These are phyloP conservation scores for Fusarium miscanthi DNA, from an alignment of 2,329 filamentous ascomycete species.

Conservation along the genomic window DNA sequence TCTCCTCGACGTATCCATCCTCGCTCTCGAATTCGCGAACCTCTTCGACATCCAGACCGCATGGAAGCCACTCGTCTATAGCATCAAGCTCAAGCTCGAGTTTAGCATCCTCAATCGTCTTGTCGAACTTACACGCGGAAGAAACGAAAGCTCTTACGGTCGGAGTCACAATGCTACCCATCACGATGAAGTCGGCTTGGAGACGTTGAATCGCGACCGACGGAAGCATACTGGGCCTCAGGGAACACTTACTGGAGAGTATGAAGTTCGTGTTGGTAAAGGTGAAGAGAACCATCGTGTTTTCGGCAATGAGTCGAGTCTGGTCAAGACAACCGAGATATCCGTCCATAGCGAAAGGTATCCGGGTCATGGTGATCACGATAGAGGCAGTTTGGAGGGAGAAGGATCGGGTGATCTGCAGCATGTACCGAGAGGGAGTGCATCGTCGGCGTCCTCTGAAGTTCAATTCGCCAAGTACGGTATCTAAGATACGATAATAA, in stretches of 20 bases:
- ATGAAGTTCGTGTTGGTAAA: conserved; percentile 37
- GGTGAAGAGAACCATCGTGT: conserved; percentile 1
- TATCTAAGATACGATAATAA: background rate
- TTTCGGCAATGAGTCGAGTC: conserved; percentile 2
- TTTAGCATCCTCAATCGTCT: conserved; percentile 52
- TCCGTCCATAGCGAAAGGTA: conserved; percentile 28
- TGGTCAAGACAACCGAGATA: conserved; percentile 38
- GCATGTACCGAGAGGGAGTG: conserved; percentile 22
- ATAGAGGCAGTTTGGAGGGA: conserved; percentile 11
- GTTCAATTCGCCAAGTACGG: conserved; percentile 37
- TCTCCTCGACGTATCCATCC: conserved; percentile 50
- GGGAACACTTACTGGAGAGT: conserved; percentile 22
- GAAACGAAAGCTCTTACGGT: conserved; percentile 37
- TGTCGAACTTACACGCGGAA: conserved; percentile 41
- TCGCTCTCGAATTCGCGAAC: conserved; percentile 55
- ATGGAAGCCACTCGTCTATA: conserved; percentile 47
- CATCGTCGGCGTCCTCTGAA: conserved; percentile 38
- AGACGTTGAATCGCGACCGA: conserved; percentile 34
- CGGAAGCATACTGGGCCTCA: conserved; percentile 3
- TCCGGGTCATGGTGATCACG: background rate
- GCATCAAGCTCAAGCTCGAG: conserved; percentile 53
- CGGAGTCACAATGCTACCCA: conserved; percentile 26
- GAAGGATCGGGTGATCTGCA: background rate
- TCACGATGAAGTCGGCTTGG: conserved; percentile 24
- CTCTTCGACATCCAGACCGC: conserved; percentile 41